These are phyloP conservation scores for Hibiscus tridactylites DNA, from an alignment of 345 rosid species.

Conservation along the genomic window DNA sequence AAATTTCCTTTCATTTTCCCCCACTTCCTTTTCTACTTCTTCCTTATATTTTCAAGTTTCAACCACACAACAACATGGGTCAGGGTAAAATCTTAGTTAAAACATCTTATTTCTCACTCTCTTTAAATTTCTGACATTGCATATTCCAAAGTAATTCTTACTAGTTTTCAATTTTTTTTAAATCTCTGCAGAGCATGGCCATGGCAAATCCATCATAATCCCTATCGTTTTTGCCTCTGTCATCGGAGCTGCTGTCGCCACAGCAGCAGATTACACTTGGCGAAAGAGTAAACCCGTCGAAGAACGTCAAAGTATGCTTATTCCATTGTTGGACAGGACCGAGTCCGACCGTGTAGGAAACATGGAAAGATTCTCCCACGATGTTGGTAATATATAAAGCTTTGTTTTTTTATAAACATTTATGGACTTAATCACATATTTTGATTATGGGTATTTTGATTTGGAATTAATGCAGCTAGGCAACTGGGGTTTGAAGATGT, in stretches of 20 bases:
- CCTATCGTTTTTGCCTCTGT: conserved; percentile 25
- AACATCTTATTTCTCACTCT: not conserved
- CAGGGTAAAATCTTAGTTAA: not conserved
- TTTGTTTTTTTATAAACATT: not conserved
- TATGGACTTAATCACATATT: not conserved
- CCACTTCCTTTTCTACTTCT: not conserved
- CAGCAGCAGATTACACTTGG: conserved; percentile 10
- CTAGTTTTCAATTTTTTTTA: not conserved
- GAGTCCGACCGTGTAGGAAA: conserved; percentile 52
- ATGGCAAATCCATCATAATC: conserved; percentile 15
- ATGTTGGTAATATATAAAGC: conserved; percentile 42
- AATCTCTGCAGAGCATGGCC: not conserved
- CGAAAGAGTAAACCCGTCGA: conserved; percentile 14
- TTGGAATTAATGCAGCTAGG: conserved; percentile 37
- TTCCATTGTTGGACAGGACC: conserved; percentile 36
- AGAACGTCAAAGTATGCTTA: conserved; percentile 7
- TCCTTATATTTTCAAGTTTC: not conserved
- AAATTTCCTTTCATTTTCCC: not conserved
- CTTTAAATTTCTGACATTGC: not conserved
- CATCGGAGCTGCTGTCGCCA: conserved; percentile 16
- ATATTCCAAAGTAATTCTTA: not conserved
- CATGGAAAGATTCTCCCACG: conserved; percentile 70
- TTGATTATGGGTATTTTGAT: not conserved
- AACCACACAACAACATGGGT: not conserved
- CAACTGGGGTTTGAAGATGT: conserved; percentile 73